Base-by-base conservation (phyloP, 768 basidiomycete genomes). In the Amanita jacksonii region DNA sequence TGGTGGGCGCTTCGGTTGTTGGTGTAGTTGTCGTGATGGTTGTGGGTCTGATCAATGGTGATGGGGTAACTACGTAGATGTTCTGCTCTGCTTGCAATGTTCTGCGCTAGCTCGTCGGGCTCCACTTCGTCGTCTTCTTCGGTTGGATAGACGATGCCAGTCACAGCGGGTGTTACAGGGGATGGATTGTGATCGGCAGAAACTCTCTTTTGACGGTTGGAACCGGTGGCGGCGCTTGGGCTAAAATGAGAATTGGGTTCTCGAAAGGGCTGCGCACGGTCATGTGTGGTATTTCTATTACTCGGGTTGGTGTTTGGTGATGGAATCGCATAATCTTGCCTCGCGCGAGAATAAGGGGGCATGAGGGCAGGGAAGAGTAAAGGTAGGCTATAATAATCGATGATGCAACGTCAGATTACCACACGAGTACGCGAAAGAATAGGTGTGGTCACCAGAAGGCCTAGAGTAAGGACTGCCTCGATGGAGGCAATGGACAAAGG, bases 91-190 rank as follows among this genome's bases (percentile, higher is more conserved):
- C 30, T 30, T 7, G 37, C 28, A 19, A 19, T 20, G 13, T 12
- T 22, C 18, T 38, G 18, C 9, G 25, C 24, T 1, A 62, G 57
- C 31, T 55, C 55, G 44, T 45, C 44, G 15, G 25, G 16, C 48
- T 68, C 66, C 18, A 63, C 60, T 24, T 63, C 56, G 7, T 58
- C 59, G 45, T 69, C 68, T 46, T 66, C 57, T 19, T 61, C 60
- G 30, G 66, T 62, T 16, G 72, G 72, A 53, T 70, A 72, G 46
- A 64, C 60, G 51, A 73, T 70, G 31, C 70, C 69, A 19, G 72
- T 71, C 25, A 73, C 68, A 20, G 67, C 70, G 46, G 69, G 67
- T 20, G 69, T 72, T 49, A 63, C 59, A 34, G 69, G 67, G 18
- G 67, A 65, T 8, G 20, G 27, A 5, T 37, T 5, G 54, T 53